These are phyloP conservation scores for Gracilariopsis chorda DNA, from an alignment of 23 red algal species.

Conservation along the genomic window DNA sequence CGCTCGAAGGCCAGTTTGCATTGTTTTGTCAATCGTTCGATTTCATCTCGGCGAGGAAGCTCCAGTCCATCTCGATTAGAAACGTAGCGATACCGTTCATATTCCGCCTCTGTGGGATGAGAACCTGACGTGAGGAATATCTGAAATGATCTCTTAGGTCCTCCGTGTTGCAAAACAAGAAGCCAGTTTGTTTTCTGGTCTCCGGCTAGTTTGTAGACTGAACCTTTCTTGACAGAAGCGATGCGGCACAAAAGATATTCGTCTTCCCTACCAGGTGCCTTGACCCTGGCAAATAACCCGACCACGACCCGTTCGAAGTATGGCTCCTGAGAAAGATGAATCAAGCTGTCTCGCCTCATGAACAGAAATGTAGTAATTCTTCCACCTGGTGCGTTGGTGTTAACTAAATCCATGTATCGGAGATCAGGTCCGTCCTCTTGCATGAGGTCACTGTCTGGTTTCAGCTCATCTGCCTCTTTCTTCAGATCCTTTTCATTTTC, in stretches of 20 bases:
- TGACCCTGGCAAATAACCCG: conserved; percentile 49
- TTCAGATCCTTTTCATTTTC: conserved; percentile 4
- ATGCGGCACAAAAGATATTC: conserved; percentile 59
- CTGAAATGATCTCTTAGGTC: neutral
- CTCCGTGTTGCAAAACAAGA: conserved; percentile 34
- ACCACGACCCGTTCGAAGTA: conserved; percentile 44
- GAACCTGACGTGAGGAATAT: conserved; percentile 33
- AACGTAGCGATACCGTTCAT: conserved; percentile 29
- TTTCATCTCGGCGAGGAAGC: conserved; percentile 40
- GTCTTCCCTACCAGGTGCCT: neutral
- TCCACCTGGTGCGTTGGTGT: neutral
- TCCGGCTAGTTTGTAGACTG: conserved; percentile 19
- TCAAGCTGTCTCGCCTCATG: conserved; percentile 45
- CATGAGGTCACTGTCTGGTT: conserved; percentile 10
- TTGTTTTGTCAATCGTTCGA: conserved; percentile 21
- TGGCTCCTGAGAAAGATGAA: conserved; percentile 31
- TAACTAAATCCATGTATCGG: conserved; percentile 40
- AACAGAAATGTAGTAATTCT: conserved; percentile 29
- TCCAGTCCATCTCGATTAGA: neutral
- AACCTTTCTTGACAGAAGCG: conserved; percentile 32
- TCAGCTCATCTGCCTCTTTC: neutral
- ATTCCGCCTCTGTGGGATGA: conserved; percentile 33
- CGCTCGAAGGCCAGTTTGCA: neutral
- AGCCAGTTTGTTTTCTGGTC: conserved; percentile 31
- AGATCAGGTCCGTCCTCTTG: conserved; percentile 31